A percentile compares a stretch with the other conserved stretches of the same genome.
These are phyloP conservation scores for Entomortierella chlamydospora DNA, from an alignment of 192 early-diverging fungal species.

Conservation along the genomic window DNA sequence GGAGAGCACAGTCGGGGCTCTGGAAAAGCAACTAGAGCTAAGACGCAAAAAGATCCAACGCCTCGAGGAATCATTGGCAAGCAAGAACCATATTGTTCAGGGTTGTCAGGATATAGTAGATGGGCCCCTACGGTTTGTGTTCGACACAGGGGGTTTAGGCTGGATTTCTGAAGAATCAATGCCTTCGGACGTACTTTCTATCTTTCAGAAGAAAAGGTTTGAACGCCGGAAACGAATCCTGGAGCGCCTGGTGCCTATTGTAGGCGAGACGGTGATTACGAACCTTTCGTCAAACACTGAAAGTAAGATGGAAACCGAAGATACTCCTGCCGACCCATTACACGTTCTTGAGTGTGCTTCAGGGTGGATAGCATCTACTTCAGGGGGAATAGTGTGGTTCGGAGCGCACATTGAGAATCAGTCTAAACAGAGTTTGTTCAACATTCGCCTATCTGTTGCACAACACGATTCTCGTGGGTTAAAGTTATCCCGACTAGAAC, in stretches of 20 bases:
- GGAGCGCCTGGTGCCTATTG: slow-evolving; percentile 21
- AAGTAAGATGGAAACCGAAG: background rate
- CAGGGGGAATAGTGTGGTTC: slow-evolving; percentile 6
- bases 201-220: slow-evolving; percentile 6
- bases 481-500: slow-evolving; percentile 1
- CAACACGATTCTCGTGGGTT: background rate
- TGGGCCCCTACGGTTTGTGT: background rate
- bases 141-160: slow-evolving; percentile 4
- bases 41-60: slow-evolving; percentile 6
- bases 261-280: slow-evolving; percentile 4
- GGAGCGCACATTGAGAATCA: slow-evolving; percentile 10
- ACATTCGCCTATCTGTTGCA: slow-evolving; percentile 3
- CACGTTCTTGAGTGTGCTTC: slow-evolving; percentile 7
- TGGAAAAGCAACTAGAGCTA: slow-evolving; percentile 16
- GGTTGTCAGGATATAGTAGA: slow-evolving; percentile 13
- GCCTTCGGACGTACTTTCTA: background rate
- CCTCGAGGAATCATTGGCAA: slow-evolving; percentile 5
- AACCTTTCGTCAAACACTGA: background rate
- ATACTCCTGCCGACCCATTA: background rate
- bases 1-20: background rate
- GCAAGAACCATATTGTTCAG: slow-evolving; percentile 29
- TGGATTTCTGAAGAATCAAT: background rate
- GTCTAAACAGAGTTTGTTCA: background rate
- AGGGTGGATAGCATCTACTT: slow-evolving; percentile 6
- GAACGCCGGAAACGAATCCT: slow-evolving; percentile 17